Conservation (phyloP, 805 yeast species). For the Blastobotrys chiropterorum region DNA sequence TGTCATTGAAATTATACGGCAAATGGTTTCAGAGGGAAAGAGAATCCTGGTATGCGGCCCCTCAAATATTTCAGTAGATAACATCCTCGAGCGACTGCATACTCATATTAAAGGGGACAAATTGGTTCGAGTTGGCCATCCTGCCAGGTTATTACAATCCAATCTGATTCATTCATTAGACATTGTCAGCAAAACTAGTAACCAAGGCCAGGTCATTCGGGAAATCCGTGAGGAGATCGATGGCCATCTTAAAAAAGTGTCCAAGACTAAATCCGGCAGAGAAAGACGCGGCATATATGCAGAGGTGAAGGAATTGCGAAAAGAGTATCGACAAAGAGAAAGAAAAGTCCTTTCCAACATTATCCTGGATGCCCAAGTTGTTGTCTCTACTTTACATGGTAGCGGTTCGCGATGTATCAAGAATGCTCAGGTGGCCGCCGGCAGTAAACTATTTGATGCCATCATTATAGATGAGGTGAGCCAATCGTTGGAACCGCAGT, state of each 20-base stretch:
- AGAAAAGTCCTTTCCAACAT: conserved; percentile 54
- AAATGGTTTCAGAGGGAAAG: conserved; percentile 47
- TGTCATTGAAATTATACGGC: conserved; percentile 71
- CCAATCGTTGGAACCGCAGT: conserved; percentile 88
- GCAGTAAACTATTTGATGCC: conserved; percentile 54
- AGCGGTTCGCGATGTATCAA: conserved; percentile 67
- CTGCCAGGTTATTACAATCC: conserved; percentile 67
- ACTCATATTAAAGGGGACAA: conserved; percentile 38
- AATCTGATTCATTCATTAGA: conserved; percentile 73
- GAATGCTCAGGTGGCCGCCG: conserved; percentile 36
- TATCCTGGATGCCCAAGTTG: conserved; percentile 56
- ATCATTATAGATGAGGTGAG: conserved; percentile 93
- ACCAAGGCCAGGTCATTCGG: conserved; percentile 52
- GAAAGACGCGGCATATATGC: conserved; percentile 64
- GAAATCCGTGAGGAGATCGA: conserved; percentile 72
- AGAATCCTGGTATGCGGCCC: conserved; percentile 88
- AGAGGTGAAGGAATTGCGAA: conserved; percentile 61
- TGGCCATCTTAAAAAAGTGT: conserved; percentile 42
- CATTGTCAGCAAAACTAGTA: conserved; percentile 52
- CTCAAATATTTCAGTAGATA: conserved; percentile 87
- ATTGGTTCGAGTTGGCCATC: conserved; percentile 86
- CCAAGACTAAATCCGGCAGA: conserved; percentile 53
- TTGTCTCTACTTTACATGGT: conserved; percentile 83
- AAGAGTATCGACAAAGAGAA: conserved; percentile 65
- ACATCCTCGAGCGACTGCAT: conserved; percentile 70